Percentiles rank a stretch among this genome's conserved stretches.
Evolutionary conservation across 73 alveolate genomes (phyloP).

Genomic region (Paramecium octaurelia): DNA sequence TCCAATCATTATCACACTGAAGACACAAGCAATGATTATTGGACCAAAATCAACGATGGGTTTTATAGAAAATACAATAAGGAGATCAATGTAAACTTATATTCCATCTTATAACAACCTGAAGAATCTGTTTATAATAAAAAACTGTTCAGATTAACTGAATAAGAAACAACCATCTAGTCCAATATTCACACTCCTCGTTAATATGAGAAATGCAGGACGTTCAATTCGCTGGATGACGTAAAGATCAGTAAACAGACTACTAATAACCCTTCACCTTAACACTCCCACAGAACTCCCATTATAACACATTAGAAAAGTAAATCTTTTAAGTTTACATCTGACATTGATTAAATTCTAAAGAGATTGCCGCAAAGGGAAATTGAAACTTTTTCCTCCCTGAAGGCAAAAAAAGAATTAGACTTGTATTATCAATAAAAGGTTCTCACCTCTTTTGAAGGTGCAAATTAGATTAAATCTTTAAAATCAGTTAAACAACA

Average conservation of each 20-base stretch:
- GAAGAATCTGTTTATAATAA: not conserved
- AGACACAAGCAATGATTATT: not conserved
- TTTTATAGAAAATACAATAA: not conserved
- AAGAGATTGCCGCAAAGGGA: not conserved
- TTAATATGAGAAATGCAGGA: not conserved
- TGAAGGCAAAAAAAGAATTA: conserved; percentile 8
- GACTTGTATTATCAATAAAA: not conserved
- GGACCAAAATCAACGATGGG: not conserved
- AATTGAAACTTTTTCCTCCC: not conserved
- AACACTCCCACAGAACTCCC: not conserved
- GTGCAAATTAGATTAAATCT: not conserved
- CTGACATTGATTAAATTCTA: not conserved
- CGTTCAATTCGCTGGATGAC: not conserved
- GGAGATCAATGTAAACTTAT: not conserved
- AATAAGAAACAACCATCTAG: not conserved
- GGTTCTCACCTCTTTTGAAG: not conserved
- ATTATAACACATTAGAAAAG: not conserved
- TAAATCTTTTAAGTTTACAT: not conserved
- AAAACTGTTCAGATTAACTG: not conserved
- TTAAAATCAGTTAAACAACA: not conserved
- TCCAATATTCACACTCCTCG: conserved; percentile 2
- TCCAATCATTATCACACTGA: not conserved
- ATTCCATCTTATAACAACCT: not conserved
- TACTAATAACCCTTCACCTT: not conserved
- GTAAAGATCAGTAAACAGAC: not conserved